phyloP scores from a whole-genome alignment of 2,329 filamentous ascomycete species.

The Pseudogymnoascus destructans region DNA sequence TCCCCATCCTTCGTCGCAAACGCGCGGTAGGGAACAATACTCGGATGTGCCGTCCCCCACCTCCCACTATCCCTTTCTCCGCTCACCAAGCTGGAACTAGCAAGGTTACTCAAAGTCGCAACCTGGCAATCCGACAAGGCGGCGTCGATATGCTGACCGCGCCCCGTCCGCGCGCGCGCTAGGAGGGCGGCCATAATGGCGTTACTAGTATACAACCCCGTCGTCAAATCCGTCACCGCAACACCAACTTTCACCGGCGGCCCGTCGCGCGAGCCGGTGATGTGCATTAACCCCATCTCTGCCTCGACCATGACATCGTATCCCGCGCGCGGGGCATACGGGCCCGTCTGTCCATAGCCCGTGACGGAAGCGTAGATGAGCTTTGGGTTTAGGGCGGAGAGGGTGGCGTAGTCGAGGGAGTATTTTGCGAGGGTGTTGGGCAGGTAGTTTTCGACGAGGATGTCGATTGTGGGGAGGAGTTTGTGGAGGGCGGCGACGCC shows the following conservation, averaged over 20 bases:
- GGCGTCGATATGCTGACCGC: conserved; percentile 85
- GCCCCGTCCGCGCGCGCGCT: conserved; percentile 57
- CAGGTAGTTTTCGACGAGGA: conserved; percentile 94
- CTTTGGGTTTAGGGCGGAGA: conserved; percentile 68
- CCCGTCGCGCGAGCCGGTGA: conserved; percentile 77
- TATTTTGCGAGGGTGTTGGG: conserved; percentile 86
- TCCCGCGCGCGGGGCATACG: conserved; percentile 73
- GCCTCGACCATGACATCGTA: conserved; percentile 99
- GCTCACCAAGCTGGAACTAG: conserved; percentile 79
- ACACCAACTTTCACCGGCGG: conserved; percentile 95
- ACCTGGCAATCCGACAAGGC: conserved; percentile 89
- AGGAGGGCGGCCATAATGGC: conserved; percentile 88
- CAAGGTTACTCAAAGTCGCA: conserved; percentile 88
- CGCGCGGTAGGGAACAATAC: conserved; percentile 84
- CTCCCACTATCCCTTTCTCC: conserved; percentile 76
- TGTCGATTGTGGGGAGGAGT: conserved; percentile 72
- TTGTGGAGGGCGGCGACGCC: conserved; percentile 81
- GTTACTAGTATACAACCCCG: conserved; percentile 88
- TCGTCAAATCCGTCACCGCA: conserved; percentile 90
- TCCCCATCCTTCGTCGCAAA: conserved; percentile 64
- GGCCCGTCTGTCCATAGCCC: conserved; percentile 90
- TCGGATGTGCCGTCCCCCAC: conserved; percentile 94
- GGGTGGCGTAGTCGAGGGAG: conserved; percentile 69
- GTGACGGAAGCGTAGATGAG: conserved; percentile 95
- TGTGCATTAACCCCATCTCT: conserved; percentile 97